These are phyloP conservation scores for Salicornia ramosissima DNA, from an alignment of 148 eudicot species.

Conservation along the genomic window DNA sequence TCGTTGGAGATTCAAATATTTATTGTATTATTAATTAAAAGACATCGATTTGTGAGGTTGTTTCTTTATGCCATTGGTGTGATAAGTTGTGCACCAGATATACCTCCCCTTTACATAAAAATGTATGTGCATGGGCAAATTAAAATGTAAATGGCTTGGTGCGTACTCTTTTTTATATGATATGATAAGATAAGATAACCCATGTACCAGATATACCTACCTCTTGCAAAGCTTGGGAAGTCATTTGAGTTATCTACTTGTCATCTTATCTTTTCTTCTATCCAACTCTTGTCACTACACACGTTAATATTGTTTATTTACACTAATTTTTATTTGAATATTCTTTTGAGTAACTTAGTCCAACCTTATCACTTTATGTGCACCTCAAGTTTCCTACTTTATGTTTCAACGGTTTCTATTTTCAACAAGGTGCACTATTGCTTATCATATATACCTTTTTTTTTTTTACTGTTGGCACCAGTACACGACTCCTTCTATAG, in stretches of 20 bases:
- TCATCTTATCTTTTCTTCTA: slow-evolving; percentile 3
- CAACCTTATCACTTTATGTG: slow-evolving; percentile 7
- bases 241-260: slow-evolving; percentile 19
- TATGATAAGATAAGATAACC: neutral
- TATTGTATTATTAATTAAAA: neutral
- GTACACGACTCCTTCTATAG: no score
- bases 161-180: no score
- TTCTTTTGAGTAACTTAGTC: no score
- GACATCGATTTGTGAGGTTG: neutral
- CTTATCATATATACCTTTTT: no score
- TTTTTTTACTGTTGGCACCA: no score
- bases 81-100: slow-evolving; percentile 20
- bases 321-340: no score
- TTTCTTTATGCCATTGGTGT: neutral
- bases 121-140: neutral
- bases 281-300: no score
- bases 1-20: neutral
- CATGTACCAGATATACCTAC: slow-evolving; percentile 20
- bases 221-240: slow-evolving; percentile 12
- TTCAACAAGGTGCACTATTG: neutral
- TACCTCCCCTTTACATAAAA: neutral
- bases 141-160: no score
- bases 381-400: slow-evolving; percentile 2
- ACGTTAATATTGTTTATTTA: no score
- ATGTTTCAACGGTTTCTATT: slow-evolving; percentile 5